phyloP scores from a whole-genome alignment of 495 filamentous ascomycete species.

The Xylaria bambusicola region DNA sequence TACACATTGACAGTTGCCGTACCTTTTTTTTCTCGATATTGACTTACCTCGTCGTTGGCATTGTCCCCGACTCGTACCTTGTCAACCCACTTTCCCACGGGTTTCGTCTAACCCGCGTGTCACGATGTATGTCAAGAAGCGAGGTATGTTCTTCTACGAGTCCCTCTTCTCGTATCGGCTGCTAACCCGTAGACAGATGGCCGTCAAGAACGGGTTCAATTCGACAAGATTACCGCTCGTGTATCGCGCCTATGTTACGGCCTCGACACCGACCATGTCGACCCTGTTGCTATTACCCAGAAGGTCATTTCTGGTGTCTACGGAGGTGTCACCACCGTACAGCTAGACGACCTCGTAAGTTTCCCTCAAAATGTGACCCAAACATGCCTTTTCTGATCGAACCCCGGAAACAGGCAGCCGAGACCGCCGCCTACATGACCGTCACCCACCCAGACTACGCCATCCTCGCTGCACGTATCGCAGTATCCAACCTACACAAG shows the following conservation, averaged over 20 bases:
- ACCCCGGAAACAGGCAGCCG: conserved; percentile 69
- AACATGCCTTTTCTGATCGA: conserved; percentile 1
- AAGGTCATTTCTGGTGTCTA: conserved; percentile 99
- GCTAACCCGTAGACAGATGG: conserved; percentile 66
- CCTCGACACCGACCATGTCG: conserved; percentile 92
- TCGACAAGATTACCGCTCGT: conserved; percentile 99
- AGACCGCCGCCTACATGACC: conserved; percentile 99
- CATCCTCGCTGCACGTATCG: conserved; percentile 96
- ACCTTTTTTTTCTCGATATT: not conserved
- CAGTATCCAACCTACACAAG: conserved; percentile 99
- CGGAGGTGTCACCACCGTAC: conserved; percentile 92
- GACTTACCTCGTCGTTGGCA: not conserved
- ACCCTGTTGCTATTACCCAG: conserved; percentile 96
- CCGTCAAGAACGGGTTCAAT: conserved; percentile 99
- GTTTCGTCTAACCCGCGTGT: conserved; percentile 13
- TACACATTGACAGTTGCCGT: not conserved
- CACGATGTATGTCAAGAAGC: conserved; percentile 62
- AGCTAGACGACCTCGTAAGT: conserved; percentile 93
- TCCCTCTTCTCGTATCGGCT: not conserved
- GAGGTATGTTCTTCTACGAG: conserved; percentile 48
- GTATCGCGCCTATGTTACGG: conserved; percentile 97
- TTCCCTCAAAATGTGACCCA: conserved; percentile 6
- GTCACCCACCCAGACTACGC: conserved; percentile 99
- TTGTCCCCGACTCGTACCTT: conserved; percentile 15
- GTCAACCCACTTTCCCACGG: not conserved